A percentile compares a stretch with the other conserved stretches of the same genome.
Evolutionary conservation across 345 rosid genomes (phyloP).

Genomic region (Eucalyptus cladocalyx): DNA sequence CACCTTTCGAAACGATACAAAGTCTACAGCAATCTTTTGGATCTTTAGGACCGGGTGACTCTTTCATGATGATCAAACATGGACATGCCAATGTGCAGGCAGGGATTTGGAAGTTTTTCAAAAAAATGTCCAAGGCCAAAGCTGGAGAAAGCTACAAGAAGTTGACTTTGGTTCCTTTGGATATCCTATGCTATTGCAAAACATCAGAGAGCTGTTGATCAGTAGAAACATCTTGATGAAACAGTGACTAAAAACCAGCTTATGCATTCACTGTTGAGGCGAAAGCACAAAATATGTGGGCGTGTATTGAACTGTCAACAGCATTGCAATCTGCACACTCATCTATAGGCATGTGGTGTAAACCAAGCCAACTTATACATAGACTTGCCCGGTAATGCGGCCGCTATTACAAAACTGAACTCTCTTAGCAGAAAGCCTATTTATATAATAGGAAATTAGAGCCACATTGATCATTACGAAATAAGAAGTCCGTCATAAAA

Average conservation of each 20-base stretch:
- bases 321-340: too few relatives aligned
- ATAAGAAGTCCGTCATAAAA: too few relatives aligned
- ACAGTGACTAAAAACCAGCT: neutral
- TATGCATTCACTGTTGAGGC: neutral
- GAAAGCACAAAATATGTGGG: neutral
- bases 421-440: too few relatives aligned
- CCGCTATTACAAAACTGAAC: too few relatives aligned
- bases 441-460: too few relatives aligned
- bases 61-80: neutral
- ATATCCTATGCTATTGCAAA: neutral
- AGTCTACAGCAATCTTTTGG: too few relatives aligned
- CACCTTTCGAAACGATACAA: too few relatives aligned
- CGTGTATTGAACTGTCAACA: too few relatives aligned
- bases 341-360: too few relatives aligned
- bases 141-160: neutral
- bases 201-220: neutral
- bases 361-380: too few relatives aligned
- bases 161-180: neutral
- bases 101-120: neutral
- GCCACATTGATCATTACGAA: too few relatives aligned
- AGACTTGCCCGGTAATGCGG: too few relatives aligned
- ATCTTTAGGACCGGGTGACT: neutral
- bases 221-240: neutral
- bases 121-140: neutral
- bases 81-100: neutral